These are phyloP conservation scores for Scutellaria barbata DNA, from an alignment of 257 asterid genomes.

Conservation along the genomic window DNA sequence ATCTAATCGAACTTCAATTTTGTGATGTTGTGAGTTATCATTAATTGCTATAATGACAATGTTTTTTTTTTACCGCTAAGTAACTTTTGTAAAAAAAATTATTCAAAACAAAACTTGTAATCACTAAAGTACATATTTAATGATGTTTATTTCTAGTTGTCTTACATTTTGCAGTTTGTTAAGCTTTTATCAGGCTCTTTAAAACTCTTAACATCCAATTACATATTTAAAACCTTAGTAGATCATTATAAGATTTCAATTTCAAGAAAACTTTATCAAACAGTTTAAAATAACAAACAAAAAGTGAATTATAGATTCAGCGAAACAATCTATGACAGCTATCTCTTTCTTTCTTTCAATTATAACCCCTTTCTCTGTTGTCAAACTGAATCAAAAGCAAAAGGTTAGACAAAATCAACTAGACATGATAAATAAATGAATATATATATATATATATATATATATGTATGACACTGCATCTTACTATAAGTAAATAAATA, in stretches of 20 bases:
- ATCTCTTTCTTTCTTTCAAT: slow-evolving; percentile 20
- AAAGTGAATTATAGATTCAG: not conserved
- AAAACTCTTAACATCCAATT: too few species aligned
- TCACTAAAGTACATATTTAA: too few species aligned
- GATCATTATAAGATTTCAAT: not conserved
- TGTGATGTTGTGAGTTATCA: too few species aligned
- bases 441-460: too few species aligned
- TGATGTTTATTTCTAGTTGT: too few species aligned
- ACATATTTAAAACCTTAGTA: not conserved
- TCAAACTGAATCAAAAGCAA: slow-evolving; percentile 22
- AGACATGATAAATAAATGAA: slow-evolving; percentile 6
- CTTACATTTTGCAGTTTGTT: too few species aligned
- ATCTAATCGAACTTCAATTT: too few species aligned
- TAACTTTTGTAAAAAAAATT: too few species aligned
- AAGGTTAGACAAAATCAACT: not conserved
- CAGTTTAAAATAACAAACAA: not conserved
- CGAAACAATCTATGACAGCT: slow-evolving; percentile 5
- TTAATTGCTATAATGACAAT: too few species aligned
- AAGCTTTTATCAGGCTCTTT: too few species aligned
- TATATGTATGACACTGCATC: not conserved
- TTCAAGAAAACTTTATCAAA: not conserved
- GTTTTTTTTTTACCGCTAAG: too few species aligned
- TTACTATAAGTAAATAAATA: not conserved
- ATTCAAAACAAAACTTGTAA: too few species aligned
- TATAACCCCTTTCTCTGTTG: slow-evolving; percentile 11